phyloP scores from a whole-genome alignment of 768 basidiomycete genomes.

The Leccinum subtestaceum region DNA sequence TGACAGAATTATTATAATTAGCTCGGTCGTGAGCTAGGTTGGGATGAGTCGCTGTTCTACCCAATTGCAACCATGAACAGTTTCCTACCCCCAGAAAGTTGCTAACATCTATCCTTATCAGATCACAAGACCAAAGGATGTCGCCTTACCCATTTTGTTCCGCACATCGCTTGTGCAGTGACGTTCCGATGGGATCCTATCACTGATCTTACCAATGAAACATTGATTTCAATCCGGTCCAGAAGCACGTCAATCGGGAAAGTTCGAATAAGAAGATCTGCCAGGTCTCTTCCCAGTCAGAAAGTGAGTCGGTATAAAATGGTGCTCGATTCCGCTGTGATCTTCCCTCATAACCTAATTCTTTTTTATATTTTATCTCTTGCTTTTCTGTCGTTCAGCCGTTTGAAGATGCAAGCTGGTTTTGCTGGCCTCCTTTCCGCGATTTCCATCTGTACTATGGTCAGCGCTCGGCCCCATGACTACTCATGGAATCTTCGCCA shows the following conservation, averaged over 20 bases:
- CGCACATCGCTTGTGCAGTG: neutral
- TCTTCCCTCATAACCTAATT: neutral
- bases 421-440: constrained; percentile 25
- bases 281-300: neutral
- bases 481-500: constrained; percentile 13
- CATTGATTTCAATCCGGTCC: neutral
- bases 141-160: neutral
- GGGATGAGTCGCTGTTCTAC: neutral
- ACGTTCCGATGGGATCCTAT: neutral
- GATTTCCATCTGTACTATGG: constrained; percentile 32
- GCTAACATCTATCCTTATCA: neutral
- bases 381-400: neutral
- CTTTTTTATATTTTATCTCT: neutral
- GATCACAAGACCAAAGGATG: neutral
- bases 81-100: neutral
- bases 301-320: constrained; percentile 5
- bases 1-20: neutral
- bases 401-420: constrained; percentile 21
- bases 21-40: neutral
- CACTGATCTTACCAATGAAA: constrained; percentile 15
- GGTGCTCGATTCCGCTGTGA: neutral
- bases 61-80: neutral
- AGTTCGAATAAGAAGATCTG: constrained; percentile 34
- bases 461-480: constrained; percentile 18
- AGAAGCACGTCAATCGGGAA: constrained; percentile 33